Evolutionary conservation across 352 stramenopile genomes (phyloP).

Genomic region (Pythium myriotylum): DNA sequence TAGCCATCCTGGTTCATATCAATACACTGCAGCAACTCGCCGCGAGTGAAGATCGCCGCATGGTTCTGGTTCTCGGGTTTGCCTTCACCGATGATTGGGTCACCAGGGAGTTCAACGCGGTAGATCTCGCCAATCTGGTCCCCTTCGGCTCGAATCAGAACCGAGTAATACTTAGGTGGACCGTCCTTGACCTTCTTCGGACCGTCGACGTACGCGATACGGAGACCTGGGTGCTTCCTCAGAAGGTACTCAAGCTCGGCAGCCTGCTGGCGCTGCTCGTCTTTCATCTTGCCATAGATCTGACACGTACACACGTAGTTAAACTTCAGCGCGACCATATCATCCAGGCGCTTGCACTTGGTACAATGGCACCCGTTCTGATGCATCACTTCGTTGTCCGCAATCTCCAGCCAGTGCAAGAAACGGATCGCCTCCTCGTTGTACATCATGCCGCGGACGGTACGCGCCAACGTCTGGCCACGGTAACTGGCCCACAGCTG

Average conservation of each 20-base stretch:
- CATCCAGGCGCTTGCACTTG: slow-evolving; percentile 78
- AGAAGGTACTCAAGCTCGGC: slow-evolving; percentile 75
- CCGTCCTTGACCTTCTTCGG: slow-evolving; percentile 88
- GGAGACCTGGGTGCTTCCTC: slow-evolving; percentile 72
- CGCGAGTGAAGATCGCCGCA: slow-evolving; percentile 83
- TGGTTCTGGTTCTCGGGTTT: slow-evolving; percentile 91
- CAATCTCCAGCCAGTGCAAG: slow-evolving; percentile 84
- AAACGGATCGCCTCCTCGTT: slow-evolving; percentile 84
- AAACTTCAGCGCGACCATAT: slow-evolving; percentile 88
- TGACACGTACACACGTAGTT: slow-evolving; percentile 88
- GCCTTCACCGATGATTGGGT: slow-evolving; percentile 83
- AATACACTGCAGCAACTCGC: slow-evolving; percentile 84
- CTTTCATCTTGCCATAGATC: slow-evolving; percentile 86
- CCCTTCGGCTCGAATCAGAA: slow-evolving; percentile 65
- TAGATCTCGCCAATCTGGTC: slow-evolving; percentile 81
- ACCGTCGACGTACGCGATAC: slow-evolving; percentile 81
- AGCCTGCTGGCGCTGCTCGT: slow-evolving; percentile 78
- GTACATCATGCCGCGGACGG: slow-evolving; percentile 87
- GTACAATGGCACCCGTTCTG: slow-evolving; percentile 74
- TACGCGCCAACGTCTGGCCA: slow-evolving; percentile 80
- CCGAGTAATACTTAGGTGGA: slow-evolving; percentile 79
- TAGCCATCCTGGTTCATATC: slow-evolving; percentile 90
- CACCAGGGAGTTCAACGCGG: slow-evolving; percentile 75
- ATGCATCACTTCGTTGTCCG: slow-evolving; percentile 86
- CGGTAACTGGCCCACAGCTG: slow-evolving; percentile 85